Conservation (phyloP, 345 rosid genomes). For the Lepidium aucheri region DNA sequence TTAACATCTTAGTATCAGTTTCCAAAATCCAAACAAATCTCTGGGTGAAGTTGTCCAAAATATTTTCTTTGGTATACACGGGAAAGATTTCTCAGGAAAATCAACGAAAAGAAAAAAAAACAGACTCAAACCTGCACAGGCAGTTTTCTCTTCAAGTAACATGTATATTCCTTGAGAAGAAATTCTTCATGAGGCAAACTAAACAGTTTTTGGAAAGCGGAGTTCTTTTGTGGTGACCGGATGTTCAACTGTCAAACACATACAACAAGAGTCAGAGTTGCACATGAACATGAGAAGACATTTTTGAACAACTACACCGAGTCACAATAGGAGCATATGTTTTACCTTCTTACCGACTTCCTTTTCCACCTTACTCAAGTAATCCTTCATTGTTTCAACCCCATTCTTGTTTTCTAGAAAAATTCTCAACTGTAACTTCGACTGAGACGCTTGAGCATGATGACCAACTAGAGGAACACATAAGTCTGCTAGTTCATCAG, state of each 20-base stretch:
- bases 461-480: constrained; percentile 72
- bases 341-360: constrained; percentile 94
- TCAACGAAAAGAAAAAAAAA: neutral
- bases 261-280: constrained; percentile 7
- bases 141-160: constrained; percentile 73
- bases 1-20: neutral
- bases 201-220: constrained; percentile 72
- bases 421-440: constrained; percentile 69
- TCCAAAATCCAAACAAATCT: too few relatives aligned
- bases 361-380: constrained; percentile 73
- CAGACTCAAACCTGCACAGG: constrained; percentile 61
- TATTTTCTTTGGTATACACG: neutral
- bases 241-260: constrained; percentile 52
- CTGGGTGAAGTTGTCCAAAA: neutral
- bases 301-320: neutral
- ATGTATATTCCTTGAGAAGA: constrained; percentile 69
- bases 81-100: neutral
- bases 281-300: neutral
- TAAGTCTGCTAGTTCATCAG: constrained; percentile 70
- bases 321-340: neutral
- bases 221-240: constrained; percentile 71
- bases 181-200: constrained; percentile 85
- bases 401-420: constrained; percentile 77
- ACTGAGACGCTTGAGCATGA: constrained; percentile 75
- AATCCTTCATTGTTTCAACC: constrained; percentile 64